phyloP scores from a whole-genome alignment of 371 early-diverging fungal genomes.

The Saksenaea oblongispora region DNA sequence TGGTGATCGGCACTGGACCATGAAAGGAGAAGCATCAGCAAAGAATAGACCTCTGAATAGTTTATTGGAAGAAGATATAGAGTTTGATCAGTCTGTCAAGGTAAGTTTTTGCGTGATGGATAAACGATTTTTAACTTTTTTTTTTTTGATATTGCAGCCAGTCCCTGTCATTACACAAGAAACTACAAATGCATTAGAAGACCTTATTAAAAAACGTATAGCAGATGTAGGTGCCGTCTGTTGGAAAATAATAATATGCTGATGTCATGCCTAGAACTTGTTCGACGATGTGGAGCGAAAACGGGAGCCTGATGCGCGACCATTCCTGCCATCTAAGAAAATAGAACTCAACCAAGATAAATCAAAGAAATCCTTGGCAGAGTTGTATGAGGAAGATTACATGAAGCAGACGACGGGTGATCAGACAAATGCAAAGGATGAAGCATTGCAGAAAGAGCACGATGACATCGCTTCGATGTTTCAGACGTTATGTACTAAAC shows the following conservation, averaged over 20 bases:
- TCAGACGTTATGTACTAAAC: conserved; percentile 71
- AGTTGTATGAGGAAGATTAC: conserved; percentile 92
- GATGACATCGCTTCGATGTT: conserved; percentile 78
- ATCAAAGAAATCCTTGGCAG: conserved; percentile 84
- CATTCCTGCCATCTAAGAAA: conserved; percentile 78
- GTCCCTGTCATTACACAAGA: conserved; percentile 95
- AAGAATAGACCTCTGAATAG: conserved; percentile 89
- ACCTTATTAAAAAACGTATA: conserved; percentile 92
- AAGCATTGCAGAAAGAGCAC: conserved; percentile 74
- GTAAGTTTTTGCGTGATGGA: conserved; percentile 8
- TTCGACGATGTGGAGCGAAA: conserved; percentile 94
- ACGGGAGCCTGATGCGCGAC: conserved; percentile 67
- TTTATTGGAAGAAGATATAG: conserved; percentile 91
- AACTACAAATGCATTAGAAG: conserved; percentile 85
- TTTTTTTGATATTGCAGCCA: conserved; percentile 50
- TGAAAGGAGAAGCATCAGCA: conserved; percentile 83
- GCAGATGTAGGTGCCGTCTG: conserved; percentile 48
- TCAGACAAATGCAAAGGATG: conserved; percentile 70
- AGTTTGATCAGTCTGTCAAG: conserved; percentile 87
- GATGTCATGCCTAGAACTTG: conserved; percentile 32
- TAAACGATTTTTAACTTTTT: background rate
- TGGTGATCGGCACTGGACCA: conserved; percentile 83
- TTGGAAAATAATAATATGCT: background rate
- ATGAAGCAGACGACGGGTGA: conserved; percentile 63
- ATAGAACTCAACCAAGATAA: conserved; percentile 83